Conservation (phyloP, 2,329 filamentous ascomycete species). For the Paraconiothyrium brasiliense region DNA sequence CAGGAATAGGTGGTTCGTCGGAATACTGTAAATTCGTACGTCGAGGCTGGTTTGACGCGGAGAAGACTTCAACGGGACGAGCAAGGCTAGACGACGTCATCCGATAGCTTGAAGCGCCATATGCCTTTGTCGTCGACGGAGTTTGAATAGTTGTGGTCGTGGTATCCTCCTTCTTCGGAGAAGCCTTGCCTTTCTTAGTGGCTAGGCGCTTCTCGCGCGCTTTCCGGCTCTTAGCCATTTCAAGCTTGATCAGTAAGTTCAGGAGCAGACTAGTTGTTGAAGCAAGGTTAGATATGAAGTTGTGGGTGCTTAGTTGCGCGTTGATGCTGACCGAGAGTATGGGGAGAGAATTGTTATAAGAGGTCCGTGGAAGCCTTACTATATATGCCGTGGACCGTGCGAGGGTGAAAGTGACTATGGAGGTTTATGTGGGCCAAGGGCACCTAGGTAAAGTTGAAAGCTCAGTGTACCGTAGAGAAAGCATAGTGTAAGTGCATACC, state of each 20-base stretch:
- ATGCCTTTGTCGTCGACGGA: neutral
- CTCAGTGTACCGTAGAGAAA: neutral
- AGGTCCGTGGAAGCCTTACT: neutral
- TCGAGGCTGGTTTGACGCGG: too few relatives aligned
- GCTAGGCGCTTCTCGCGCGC: neutral
- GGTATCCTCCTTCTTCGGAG: neutral
- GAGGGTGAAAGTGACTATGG: neutral
- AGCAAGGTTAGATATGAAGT: neutral
- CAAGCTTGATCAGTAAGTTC: neutral
- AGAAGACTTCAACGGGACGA: neutral
- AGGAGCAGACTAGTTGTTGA: neutral
- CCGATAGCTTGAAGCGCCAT: neutral
- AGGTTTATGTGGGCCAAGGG: too few relatives aligned
- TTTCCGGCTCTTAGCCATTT: neutral
- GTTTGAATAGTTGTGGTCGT: neutral
- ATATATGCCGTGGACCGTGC: neutral
- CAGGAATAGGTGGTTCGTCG: too few relatives aligned
- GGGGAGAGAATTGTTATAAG: neutral
- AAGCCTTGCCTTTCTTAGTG: neutral
- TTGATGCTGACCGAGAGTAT: neutral
- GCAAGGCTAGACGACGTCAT: neutral
- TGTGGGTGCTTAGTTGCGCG: neutral
- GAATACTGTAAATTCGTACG: too few relatives aligned
- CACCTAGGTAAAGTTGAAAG: neutral
- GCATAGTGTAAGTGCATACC: neutral